These are phyloP conservation scores for Vitis hybrid DNA, from an alignment of 177 flowering plant genomes.

Conservation along the genomic window DNA sequence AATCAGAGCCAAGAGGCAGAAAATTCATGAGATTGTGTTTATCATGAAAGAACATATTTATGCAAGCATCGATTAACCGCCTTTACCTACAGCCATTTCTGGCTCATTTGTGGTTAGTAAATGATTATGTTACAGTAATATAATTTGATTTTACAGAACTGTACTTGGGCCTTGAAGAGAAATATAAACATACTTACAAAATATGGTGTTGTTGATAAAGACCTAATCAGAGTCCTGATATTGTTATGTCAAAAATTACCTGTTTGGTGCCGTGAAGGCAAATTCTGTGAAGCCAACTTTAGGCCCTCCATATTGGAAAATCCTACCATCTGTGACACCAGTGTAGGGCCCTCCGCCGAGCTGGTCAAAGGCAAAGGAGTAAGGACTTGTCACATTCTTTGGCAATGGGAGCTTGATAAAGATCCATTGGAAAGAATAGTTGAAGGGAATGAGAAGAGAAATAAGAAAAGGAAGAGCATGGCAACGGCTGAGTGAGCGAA, in stretches of 20 bases:
- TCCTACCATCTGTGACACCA: constrained; percentile 19
- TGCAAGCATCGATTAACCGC: no score
- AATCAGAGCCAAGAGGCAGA: no score
- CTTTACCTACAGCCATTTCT: no score
- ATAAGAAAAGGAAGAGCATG: not conserved
- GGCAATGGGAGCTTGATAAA: constrained; percentile 8
- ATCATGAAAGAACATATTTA: no score
- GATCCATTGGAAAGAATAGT: not conserved
- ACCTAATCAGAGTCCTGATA: no score
- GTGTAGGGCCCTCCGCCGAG: constrained; percentile 15
- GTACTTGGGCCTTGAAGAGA: no score
- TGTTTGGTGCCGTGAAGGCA: constrained; percentile 16
- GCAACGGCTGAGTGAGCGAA: not conserved
- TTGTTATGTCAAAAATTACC: not conserved
- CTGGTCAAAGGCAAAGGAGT: constrained; percentile 15
- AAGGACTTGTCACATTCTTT: constrained; percentile 5
- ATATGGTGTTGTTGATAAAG: no score
- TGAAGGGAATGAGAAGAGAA: not conserved
- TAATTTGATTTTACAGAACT: no score
- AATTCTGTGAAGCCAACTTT: constrained; percentile 13
- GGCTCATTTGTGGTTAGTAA: no score
- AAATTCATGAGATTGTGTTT: no score
- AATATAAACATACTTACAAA: no score
- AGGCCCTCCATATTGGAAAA: constrained; percentile 12
- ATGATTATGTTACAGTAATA: no score